A percentile compares a stretch with the other conserved stretches of the same genome.
These are phyloP conservation scores for Aspergillus novoparasiticus DNA, from an alignment of 2,329 filamentous ascomycete genomes.

Conservation along the genomic window DNA sequence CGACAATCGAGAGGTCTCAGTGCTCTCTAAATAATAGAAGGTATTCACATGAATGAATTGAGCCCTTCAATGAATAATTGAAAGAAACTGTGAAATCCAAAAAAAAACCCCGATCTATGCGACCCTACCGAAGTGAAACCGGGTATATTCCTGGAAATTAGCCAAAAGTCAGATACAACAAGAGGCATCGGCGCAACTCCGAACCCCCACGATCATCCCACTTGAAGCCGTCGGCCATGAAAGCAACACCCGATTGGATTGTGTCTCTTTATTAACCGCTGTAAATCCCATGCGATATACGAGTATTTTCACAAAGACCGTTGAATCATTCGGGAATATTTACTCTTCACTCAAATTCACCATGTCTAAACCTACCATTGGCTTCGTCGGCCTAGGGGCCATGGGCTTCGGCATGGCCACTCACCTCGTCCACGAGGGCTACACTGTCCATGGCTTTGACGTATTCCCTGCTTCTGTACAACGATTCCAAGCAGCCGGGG, in stretches of 20 bases:
- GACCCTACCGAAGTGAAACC: too few species aligned
- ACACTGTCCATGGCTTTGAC: slow-evolving; percentile 70
- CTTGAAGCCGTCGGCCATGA: neutral
- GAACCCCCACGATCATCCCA: slow-evolving; percentile 5
- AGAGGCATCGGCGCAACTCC: slow-evolving; percentile 5
- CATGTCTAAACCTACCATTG: slow-evolving; percentile 54
- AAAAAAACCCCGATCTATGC: neutral
- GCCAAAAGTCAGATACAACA: neutral
- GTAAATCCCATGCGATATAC: neutral
- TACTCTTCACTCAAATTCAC: slow-evolving; percentile 13
- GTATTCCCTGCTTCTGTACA: slow-evolving; percentile 69
- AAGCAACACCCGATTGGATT: neutral
- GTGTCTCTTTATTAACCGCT: slow-evolving; percentile 6
- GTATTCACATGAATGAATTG: neutral
- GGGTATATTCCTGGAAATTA: neutral
- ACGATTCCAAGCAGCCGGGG: slow-evolving; percentile 65
- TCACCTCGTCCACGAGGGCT: slow-evolving; percentile 68
- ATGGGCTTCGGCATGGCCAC: slow-evolving; percentile 85
- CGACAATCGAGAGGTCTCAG: neutral
- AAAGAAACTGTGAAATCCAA: neutral
- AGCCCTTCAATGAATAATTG: accelerated
- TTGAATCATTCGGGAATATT: neutral
- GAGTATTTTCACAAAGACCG: neutral
- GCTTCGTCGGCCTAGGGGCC: slow-evolving; percentile 75
- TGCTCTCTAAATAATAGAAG: neutral